phyloP scores from a whole-genome alignment of 1,139 yeast species.

The Protomyces inouyei region DNA sequence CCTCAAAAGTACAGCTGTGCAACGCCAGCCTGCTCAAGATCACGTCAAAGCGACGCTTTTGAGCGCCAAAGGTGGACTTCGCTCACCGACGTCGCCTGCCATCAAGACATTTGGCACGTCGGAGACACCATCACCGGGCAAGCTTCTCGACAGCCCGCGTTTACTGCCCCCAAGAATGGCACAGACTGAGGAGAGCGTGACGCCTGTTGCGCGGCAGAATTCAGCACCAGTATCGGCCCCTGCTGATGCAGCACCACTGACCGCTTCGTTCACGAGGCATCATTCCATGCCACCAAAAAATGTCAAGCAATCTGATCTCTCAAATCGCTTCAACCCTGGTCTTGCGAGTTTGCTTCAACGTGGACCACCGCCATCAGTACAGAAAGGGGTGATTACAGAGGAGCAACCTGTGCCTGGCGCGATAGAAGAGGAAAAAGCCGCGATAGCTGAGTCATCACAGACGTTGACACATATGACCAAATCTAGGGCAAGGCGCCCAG shows the following conservation, averaged over 20 bases:
- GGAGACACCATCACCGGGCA: neutral
- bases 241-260: neutral
- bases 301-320: neutral
- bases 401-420: neutral
- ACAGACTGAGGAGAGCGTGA: neutral
- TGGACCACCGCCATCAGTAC: neutral
- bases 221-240: neutral
- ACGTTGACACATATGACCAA: constrained; percentile 16
- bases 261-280: neutral
- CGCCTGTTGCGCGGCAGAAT: neutral
- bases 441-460: neutral
- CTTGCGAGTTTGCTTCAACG: neutral
- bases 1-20: neutral
- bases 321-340: neutral
- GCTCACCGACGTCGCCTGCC: neutral
- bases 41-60: neutral
- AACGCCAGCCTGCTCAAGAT: neutral
- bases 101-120: neutral
- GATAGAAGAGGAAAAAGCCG: neutral
- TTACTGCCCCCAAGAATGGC: neutral
- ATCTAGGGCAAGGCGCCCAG: constrained; percentile 5
- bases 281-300: neutral
- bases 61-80: neutral
- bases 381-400: neutral
- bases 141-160: neutral